phyloP scores from a whole-genome alignment of 2,329 filamentous ascomycete genomes.

The Magnaporthiopsis rhizophila region DNA sequence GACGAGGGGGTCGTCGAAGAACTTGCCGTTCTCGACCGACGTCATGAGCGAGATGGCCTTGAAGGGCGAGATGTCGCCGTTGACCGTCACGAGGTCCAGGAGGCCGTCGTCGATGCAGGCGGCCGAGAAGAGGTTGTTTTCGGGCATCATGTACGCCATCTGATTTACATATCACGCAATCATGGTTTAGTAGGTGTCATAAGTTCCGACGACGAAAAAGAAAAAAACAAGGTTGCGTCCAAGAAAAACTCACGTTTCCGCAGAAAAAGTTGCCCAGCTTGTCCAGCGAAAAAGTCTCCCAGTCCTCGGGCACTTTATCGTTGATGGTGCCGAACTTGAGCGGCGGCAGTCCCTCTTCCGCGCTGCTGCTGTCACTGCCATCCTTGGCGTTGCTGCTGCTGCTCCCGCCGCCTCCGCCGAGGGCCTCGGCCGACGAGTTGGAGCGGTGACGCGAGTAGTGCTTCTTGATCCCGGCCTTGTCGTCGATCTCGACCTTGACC shows the following conservation, averaged over 20 bases:
- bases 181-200: neutral
- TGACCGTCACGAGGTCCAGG: constrained; percentile 75
- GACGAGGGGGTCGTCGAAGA: constrained; percentile 74
- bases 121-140: constrained; percentile 80
- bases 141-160: constrained; percentile 87
- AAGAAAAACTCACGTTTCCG: constrained; percentile 59
- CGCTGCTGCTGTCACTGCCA: neutral
- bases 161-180: constrained; percentile 20
- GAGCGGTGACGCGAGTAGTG: constrained; percentile 44
- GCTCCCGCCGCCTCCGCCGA: neutral
- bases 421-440: neutral
- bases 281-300: constrained; percentile 66
- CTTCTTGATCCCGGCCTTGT: constrained; percentile 65
- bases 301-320: constrained; percentile 68
- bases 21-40: constrained; percentile 61
- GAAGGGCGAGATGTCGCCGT: constrained; percentile 62
- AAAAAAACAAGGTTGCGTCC: neutral
- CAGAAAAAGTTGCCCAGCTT: constrained; percentile 88
- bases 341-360: constrained; percentile 53
- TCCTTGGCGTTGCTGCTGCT: neutral
- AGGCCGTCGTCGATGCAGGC: constrained; percentile 76
- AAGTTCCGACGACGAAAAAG: neutral
- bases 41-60: constrained; percentile 63
- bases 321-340: constrained; percentile 73
- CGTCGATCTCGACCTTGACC: constrained; percentile 70